phyloP scores from a whole-genome alignment of 2,329 filamentous ascomycete genomes.

The Trichoderma arundinaceum region DNA sequence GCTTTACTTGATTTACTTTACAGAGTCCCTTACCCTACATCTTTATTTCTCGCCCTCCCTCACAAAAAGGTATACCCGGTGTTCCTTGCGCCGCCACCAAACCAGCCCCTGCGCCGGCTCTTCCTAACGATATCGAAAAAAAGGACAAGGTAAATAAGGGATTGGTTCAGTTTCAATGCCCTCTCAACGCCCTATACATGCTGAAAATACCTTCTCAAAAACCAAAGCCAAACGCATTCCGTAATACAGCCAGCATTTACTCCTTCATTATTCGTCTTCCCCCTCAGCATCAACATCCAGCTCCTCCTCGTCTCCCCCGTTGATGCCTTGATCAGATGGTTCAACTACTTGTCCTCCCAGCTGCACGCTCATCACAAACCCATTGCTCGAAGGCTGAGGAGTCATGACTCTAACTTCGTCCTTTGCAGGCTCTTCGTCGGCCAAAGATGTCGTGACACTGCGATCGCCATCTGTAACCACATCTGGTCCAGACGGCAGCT shows the following conservation, averaged over 20 bases:
- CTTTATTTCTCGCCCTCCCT: background rate
- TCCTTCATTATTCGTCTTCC: slow-evolving; percentile 41
- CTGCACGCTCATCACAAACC: slow-evolving; percentile 33
- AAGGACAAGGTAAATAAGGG: background rate
- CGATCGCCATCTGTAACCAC: slow-evolving; percentile 1
- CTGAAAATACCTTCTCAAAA: background rate
- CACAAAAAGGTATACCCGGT: slow-evolving; percentile 27
- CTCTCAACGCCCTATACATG: slow-evolving; percentile 15
- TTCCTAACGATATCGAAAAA: slow-evolving; percentile 8
- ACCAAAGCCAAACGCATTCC: slow-evolving; percentile 6
- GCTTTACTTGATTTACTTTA: slow-evolving; percentile 1
- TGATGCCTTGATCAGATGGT: background rate
- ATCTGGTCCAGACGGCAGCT: slow-evolving; percentile 30
- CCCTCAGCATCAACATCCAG: slow-evolving; percentile 45
- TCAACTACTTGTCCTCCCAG: slow-evolving; percentile 33
- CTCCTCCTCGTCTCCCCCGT: slow-evolving; percentile 26
- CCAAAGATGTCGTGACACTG: slow-evolving; percentile 7
- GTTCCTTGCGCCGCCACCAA: slow-evolving; percentile 34
- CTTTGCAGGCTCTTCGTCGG: slow-evolving; percentile 39
- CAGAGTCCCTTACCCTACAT: background rate
- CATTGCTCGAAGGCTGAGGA: slow-evolving; percentile 36
- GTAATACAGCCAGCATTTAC: slow-evolving; percentile 41
- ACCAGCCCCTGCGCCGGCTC: slow-evolving; percentile 35
- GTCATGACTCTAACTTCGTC: slow-evolving; percentile 46
- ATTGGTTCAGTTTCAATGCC: background rate